Evolutionary conservation across 2,329 filamentous ascomycete species (phyloP), one percentile per base, ranked within the genome.

Genomic region (Eurotiales sp.): DNA sequence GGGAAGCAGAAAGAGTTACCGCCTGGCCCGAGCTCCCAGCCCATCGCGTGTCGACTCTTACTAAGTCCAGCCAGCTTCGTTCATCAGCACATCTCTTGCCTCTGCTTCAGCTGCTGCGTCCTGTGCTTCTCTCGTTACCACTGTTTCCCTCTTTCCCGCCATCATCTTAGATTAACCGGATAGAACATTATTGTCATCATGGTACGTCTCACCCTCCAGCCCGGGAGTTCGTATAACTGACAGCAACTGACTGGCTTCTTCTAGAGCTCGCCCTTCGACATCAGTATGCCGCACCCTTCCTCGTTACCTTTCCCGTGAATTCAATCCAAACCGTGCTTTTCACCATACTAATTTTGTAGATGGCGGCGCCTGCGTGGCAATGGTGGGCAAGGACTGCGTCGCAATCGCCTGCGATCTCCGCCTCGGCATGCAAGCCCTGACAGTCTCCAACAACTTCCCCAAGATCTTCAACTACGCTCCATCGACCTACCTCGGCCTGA

Each of bases 301-400:
- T n/a, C n/a, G n/a, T n/a, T n/a, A n/a, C n/a, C n/a, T n/a, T n/a
- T n/a, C n/a, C n/a, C n/a, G n/a, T n/a, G n/a, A n/a, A n/a, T n/a
- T n/a, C n/a, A n/a, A n/a, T n/a, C n/a, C n/a, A n/a, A n/a, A n/a
- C 15, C 12, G 12, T 42, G 61, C 53, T 39, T 44, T 53, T 43
- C 39, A 52, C 44, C 37, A 50, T 51, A 52, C 53, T 62, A 52
- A 63, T 30, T 29, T 40, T 41, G 51, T 58, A 84, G 82, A 86
- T 73, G 92, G 92, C 77, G 92, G 92, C 72, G 92, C 92, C 77
- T 92, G 87, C 76, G 90, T 97, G 61, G 92, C 92, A 74, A 97
- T 97, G 93, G 91, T 96, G 59, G 93, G 93, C 79, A 97, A 99
- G 77, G 91, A 97, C 84, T 99, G 93, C 75, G 93, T 99, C 56